A percentile compares a stretch with the other conserved stretches of the same genome.
These are phyloP conservation scores for Colletotrichum australisinense DNA, from an alignment of 2,329 filamentous ascomycete species.

Conservation along the genomic window DNA sequence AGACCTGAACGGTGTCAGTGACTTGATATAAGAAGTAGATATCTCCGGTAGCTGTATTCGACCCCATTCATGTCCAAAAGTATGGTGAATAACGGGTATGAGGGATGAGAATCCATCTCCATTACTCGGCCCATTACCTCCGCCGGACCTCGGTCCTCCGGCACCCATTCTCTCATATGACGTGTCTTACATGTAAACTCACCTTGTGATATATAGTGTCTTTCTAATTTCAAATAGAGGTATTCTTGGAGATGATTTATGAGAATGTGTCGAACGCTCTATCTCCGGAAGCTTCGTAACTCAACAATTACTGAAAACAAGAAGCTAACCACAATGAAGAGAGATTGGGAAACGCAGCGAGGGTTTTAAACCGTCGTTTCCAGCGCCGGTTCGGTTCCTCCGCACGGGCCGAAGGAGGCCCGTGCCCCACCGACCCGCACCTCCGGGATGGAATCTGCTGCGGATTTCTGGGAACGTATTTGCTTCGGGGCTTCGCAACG, in stretches of 20 bases:
- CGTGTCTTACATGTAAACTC: constrained; percentile 17
- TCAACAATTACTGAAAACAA: neutral
- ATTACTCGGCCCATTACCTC: constrained; percentile 2
- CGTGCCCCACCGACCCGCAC: constrained; percentile 32
- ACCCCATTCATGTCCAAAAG: neutral
- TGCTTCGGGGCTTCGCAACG: constrained; percentile 17
- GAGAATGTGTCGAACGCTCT: neutral
- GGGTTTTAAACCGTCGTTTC: constrained; percentile 29
- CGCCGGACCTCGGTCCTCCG: constrained; percentile 13
- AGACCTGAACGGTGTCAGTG: neutral
- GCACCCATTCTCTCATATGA: neutral
- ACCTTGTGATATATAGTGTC: neutral
- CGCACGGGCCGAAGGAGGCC: constrained; percentile 29
- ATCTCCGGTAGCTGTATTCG: neutral
- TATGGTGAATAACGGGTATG: neutral
- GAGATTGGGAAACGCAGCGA: neutral
- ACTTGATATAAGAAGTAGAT: neutral
- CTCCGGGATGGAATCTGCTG: constrained; percentile 36
- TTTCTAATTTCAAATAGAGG: neutral
- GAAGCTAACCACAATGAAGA: neutral
- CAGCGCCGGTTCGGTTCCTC: constrained; percentile 28
- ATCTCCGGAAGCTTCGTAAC: neutral
- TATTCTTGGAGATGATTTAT: neutral
- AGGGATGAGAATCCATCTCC: neutral
- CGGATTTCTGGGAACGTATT: constrained; percentile 37